Evolutionary conservation across 116 monocot genomes (phyloP), one percentile per base, ranked within the genome.

Genomic region (Zostera marina): DNA sequence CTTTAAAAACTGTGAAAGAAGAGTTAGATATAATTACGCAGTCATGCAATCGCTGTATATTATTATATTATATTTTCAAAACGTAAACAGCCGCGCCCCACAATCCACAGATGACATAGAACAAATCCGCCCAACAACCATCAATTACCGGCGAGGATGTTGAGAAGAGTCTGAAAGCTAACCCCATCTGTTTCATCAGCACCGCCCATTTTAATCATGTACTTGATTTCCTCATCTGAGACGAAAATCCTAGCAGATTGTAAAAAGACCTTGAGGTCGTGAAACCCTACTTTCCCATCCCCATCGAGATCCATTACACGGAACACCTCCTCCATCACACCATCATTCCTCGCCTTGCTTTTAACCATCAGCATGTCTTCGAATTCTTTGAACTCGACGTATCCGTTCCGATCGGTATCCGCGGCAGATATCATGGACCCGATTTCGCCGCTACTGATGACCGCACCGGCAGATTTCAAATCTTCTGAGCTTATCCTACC

Each of bases 401-500:
- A 88, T 1, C 88, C 94, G 63, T 73, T 66, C 38, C 66, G 21
- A 32, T 85, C 77, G 11, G 70, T 53, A 63, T 88, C 94, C 13
- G 94, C 94, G 8, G 68, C 82, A 23, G 75, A 68, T 62, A 94
- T 85, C 94, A 94, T 88, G 58, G 79, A 23, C 3, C 22, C 57
- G 69, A 88, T 75, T 46, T 74, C 81, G 41, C 70, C 81, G 32
- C 77, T 75, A 60, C 56, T 11, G 32, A 16, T 24, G 58, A 74
- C 19, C 5, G 32, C 32, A 78, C 58, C 78, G 79, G 77, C 75
- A 3, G 67, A 47, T 45, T 66, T 72, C 69, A 94, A 85, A 58
- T 94, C 94, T 26, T 75, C 75, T 16, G 54, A 52, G 75, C 94
- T 80, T 68, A 94, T 94, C 60, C 61, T 79, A 13, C 94, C 94